Conservation (phyloP, 805 yeast species). For the Pichia nakasei region DNA sequence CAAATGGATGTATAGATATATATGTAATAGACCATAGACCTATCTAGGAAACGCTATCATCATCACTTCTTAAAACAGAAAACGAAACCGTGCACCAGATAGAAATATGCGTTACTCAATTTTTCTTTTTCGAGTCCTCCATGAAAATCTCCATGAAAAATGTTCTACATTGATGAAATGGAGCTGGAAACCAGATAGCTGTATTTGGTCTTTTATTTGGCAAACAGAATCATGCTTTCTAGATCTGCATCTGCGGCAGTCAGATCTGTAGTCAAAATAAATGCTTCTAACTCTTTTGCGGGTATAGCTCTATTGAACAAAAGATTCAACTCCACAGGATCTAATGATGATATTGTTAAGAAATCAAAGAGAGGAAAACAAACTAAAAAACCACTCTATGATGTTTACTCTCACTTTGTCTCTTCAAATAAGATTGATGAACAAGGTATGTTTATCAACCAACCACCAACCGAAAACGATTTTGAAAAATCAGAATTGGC, state of each 20-base stretch:
- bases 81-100: neutral
- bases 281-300: neutral
- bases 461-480: conserved; percentile 14
- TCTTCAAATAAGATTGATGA: conserved; percentile 16
- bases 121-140: neutral
- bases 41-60: too few relatives aligned
- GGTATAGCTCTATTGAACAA: neutral
- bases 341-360: neutral
- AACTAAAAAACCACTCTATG: conserved; percentile 5
- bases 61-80: neutral
- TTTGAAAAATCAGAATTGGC: conserved; percentile 18
- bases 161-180: too few relatives aligned
- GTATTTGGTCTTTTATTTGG: too few relatives aligned
- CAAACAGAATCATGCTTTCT: conserved; percentile 7
- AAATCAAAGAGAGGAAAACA: neutral
- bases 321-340: conserved; percentile 6
- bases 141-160: too few relatives aligned
- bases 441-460: conserved; percentile 17
- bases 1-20: too few relatives aligned
- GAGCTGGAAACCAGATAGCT: neutral
- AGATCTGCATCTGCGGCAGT: conserved; percentile 4
- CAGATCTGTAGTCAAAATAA: neutral
- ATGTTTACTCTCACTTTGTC: conserved; percentile 8
- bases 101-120: neutral
- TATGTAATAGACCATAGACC: too few relatives aligned